These are phyloP conservation scores for Neltuma alba DNA, from an alignment of 306 rosid genomes.

Conservation along the genomic window DNA sequence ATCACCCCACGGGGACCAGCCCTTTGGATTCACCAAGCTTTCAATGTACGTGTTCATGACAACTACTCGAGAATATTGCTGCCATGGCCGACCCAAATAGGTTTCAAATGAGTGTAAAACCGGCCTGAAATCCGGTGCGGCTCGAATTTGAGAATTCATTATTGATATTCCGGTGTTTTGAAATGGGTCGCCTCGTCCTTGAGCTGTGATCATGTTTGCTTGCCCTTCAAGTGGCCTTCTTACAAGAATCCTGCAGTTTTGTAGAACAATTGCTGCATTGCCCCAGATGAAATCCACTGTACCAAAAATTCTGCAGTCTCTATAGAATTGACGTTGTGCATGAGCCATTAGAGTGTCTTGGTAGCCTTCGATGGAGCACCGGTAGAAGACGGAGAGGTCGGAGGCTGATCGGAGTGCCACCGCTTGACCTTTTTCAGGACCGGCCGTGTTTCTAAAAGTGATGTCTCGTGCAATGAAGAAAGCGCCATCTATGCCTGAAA, in stretches of 20 bases:
- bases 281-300: constrained; percentile 88
- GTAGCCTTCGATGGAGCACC: constrained; percentile 68
- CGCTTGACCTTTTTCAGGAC: no score
- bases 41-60: constrained; percentile 61
- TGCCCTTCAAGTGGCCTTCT: constrained; percentile 74
- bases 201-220: no score
- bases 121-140: constrained; percentile 61
- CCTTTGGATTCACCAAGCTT: constrained; percentile 39
- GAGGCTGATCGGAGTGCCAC: no score
- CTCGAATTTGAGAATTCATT: constrained; percentile 63
- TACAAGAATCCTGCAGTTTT: constrained; percentile 56
- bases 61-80: constrained; percentile 59
- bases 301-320: constrained; percentile 69
- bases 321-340: constrained; percentile 55
- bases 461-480: no score
- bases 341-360: constrained; percentile 72
- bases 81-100: no score
- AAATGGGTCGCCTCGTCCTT: constrained; percentile 32
- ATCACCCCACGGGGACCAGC: constrained; percentile 38
- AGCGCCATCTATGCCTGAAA: no score
- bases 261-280: no score
- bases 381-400: constrained; percentile 84
- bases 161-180: constrained; percentile 73
- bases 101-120: constrained; percentile 41
- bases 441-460: constrained; percentile 54